Evolutionary conservation across 176 grass and related monocot species (phyloP).

Genomic region (Metroxylon sagu): DNA sequence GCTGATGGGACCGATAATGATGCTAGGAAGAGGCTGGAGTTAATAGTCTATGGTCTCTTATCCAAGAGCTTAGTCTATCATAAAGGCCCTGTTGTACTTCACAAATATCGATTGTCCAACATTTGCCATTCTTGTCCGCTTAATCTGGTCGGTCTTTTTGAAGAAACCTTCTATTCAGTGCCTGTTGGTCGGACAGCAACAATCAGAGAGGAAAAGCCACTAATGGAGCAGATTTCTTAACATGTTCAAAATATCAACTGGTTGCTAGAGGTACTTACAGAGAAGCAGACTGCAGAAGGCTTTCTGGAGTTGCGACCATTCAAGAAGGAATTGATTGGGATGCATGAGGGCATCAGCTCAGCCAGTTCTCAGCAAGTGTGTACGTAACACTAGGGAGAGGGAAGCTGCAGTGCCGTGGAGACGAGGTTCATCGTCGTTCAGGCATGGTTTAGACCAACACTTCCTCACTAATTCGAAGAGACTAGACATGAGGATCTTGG

Average conservation of each 20-base stretch:
- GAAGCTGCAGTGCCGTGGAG: constrained; percentile 49
- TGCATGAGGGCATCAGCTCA: constrained; percentile 53
- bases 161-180: constrained; percentile 39
- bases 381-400: constrained; percentile 58
- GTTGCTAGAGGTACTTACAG: constrained; percentile 62
- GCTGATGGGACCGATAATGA: constrained; percentile 57
- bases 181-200: not conserved
- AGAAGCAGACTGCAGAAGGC: constrained; percentile 65
- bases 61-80: constrained; percentile 57
- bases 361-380: constrained; percentile 64
- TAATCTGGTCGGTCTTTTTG: constrained; percentile 52
- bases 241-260: constrained; percentile 72
- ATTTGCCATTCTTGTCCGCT: constrained; percentile 60
- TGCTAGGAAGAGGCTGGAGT: constrained; percentile 57
- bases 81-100: constrained; percentile 41
- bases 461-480: constrained; percentile 38
- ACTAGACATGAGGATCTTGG: constrained; percentile 45
- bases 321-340: constrained; percentile 36
- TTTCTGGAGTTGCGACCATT: constrained; percentile 53
- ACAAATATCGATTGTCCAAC: constrained; percentile 29
- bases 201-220: constrained; percentile 26
- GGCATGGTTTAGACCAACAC: constrained; percentile 74
- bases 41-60: constrained; percentile 51
- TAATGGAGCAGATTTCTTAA: constrained; percentile 45
- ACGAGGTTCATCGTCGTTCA: constrained; percentile 39